These are phyloP conservation scores for Posidonia oceanica DNA, from an alignment of 116 monocot species.

Conservation along the genomic window DNA sequence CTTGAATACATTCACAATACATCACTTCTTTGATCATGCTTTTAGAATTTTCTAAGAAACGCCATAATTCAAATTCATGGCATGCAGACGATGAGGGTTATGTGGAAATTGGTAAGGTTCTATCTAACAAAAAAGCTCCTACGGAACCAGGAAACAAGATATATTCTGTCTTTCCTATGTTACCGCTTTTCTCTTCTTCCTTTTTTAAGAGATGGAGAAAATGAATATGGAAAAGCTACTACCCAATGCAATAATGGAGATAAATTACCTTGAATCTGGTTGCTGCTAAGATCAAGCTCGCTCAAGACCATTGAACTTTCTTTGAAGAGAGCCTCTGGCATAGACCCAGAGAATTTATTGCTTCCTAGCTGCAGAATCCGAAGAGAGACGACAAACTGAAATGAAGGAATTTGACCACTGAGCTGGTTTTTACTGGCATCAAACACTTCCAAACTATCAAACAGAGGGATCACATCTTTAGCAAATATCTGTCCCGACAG, in stretches of 20 bases:
- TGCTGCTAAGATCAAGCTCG: slow-evolving; percentile 77
- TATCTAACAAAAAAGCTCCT: too few relatives aligned
- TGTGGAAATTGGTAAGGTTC: too few relatives aligned
- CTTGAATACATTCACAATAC: too few relatives aligned
- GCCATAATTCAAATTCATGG: too few relatives aligned
- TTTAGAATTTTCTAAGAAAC: too few relatives aligned
- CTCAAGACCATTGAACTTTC: slow-evolving; percentile 51
- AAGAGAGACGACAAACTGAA: slow-evolving; percentile 66
- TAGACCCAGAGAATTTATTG: slow-evolving; percentile 59
- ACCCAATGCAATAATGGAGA: not conserved
- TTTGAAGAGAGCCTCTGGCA: slow-evolving; percentile 59
- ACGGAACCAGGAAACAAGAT: not conserved
- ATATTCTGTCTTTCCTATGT: too few relatives aligned
- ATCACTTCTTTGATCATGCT: too few relatives aligned
- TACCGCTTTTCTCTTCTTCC: too few relatives aligned
- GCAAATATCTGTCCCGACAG: slow-evolving; percentile 51
- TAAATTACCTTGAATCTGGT: slow-evolving; percentile 60
- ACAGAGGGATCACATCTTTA: slow-evolving; percentile 32
- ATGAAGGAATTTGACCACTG: slow-evolving; percentile 45
- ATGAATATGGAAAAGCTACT: not conserved
- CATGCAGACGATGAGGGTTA: too few relatives aligned
- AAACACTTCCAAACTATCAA: slow-evolving; percentile 73
- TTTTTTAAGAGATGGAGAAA: too few relatives aligned
- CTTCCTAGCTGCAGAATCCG: slow-evolving; percentile 34
- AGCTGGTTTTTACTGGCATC: slow-evolving; percentile 68